Base-by-base conservation (phyloP, 1,139 yeast species). In the Pneumocystis wakefieldiae region DNA sequence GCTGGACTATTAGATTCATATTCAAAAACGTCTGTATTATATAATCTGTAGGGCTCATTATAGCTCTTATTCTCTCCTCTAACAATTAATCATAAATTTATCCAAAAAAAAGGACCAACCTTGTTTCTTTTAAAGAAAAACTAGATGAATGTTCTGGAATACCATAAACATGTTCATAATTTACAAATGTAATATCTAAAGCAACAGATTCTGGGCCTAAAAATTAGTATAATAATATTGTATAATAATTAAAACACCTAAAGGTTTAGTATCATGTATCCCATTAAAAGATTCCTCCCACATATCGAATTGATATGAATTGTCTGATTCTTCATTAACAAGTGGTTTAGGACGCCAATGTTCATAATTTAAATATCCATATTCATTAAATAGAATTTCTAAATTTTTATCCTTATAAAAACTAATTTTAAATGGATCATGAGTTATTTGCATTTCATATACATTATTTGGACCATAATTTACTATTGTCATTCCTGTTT, bases 81-180 rank as follows among this genome's bases (percentile, higher is more conserved):
- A 12, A 39, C 32, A 29, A 17, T n/a, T 19, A 61, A 37, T 57
- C 28, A 57, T 28, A 24, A 37, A 37, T 39, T 19, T 5, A 37
- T 12, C 14, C 19, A 39, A 57, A 8, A 57, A 37, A 19, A 37
- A 39, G 14, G 14, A 29, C 41, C 8, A 39, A 63, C 60, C 74
- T 72, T 0, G 97, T 89, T 68, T 87, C 92, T 65, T 83, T 80
- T 68, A 92, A 77, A 29, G 85, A 80, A 66, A 92, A 75, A 0
- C 86, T 77, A 69, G 88, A 96, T 0, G 97, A 91, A 72, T 92
- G 98, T 73, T 92, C 98, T 0, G 98, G 97, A 62, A 92, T 86
- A 29, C 99, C 99, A 71, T 83, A 92, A 0, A 89, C 86, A 69
- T 86, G 80, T 12, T 77, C 73, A 69, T 79, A 85, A 0, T 82